A percentile compares a stretch with the other conserved stretches of the same genome.
Conservation (phyloP, 1,284 basidiomycete species). For the Ustilago curta region DNA sequence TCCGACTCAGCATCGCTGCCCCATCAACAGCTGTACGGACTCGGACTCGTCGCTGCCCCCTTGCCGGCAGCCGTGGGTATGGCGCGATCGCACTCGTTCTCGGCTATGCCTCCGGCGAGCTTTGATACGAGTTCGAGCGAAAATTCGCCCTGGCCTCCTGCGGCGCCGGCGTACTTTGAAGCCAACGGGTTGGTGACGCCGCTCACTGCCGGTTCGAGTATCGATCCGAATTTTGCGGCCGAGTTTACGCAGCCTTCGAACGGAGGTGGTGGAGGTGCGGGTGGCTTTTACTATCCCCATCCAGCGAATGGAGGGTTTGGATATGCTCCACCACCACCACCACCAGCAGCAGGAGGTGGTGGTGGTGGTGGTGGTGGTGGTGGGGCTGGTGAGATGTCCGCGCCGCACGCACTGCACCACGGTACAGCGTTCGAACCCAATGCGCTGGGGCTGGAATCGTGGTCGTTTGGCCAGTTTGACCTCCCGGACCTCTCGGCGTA, state of each 20-base stretch:
- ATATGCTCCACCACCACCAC: background rate
- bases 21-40: slow-evolving; percentile 4
- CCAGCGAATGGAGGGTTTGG: background rate
- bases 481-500: slow-evolving; percentile 1
- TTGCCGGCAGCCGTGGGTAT: background rate
- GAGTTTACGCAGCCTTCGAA: background rate
- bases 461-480: slow-evolving; percentile 7
- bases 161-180: background rate
- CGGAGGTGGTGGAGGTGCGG: background rate
- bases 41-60: slow-evolving; percentile 7
- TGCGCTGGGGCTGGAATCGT: slow-evolving; percentile 6
- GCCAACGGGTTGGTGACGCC: slow-evolving; percentile 32
- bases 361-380: background rate
- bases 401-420: background rate
- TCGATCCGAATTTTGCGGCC: slow-evolving; percentile 8
- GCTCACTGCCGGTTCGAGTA: slow-evolving; percentile 11
- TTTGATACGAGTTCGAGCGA: slow-evolving; percentile 6
- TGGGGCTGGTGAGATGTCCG: too few species aligned
- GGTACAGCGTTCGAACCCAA: background rate
- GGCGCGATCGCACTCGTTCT: slow-evolving; percentile 26
- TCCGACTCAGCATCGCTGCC: background rate
- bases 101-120: background rate
- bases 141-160: slow-evolving; percentile 17
- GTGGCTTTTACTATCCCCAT: background rate
- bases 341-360: too few species aligned